These are phyloP conservation scores for Effrenium voratum DNA, from an alignment of 73 alveolate genomes.

Conservation along the genomic window DNA sequence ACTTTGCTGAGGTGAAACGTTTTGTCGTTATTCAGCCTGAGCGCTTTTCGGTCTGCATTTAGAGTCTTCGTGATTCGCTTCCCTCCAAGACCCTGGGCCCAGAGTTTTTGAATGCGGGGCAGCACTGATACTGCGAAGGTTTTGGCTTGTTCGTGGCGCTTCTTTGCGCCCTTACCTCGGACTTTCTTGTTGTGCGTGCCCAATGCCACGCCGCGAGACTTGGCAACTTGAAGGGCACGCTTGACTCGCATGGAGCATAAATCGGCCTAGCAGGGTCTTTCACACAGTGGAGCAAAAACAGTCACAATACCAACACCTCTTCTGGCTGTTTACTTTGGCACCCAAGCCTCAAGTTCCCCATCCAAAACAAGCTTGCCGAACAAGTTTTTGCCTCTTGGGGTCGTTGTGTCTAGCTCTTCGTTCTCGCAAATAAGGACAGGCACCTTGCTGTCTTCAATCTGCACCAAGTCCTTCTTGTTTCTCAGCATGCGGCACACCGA, in stretches of 20 bases:
- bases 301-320: not conserved
- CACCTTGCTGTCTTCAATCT: not conserved
- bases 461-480: not conserved
- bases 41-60: not conserved
- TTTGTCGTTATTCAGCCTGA: not conserved
- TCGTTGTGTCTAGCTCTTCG: conserved; percentile 17
- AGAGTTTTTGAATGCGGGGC: not conserved
- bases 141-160: not conserved
- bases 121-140: not conserved
- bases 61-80: not conserved
- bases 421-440: conserved; percentile 1
- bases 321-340: not conserved
- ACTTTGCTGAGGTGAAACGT: not conserved
- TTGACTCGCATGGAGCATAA: not conserved
- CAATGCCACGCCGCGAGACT: not conserved
- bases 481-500: conserved; percentile 2
- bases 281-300: not conserved
- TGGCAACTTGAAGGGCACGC: not conserved
- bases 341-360: not conserved
- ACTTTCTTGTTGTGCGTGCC: not conserved
- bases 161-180: not conserved
- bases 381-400: conserved; percentile 5
- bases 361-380: conserved; percentile 3
- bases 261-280: too few relatives aligned
- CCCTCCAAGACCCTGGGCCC: not conserved